A percentile compares a stretch with the other conserved stretches of the same genome.
phyloP scores from a whole-genome alignment of 2,329 filamentous ascomycete species.

The Leptographium procerum region DNA sequence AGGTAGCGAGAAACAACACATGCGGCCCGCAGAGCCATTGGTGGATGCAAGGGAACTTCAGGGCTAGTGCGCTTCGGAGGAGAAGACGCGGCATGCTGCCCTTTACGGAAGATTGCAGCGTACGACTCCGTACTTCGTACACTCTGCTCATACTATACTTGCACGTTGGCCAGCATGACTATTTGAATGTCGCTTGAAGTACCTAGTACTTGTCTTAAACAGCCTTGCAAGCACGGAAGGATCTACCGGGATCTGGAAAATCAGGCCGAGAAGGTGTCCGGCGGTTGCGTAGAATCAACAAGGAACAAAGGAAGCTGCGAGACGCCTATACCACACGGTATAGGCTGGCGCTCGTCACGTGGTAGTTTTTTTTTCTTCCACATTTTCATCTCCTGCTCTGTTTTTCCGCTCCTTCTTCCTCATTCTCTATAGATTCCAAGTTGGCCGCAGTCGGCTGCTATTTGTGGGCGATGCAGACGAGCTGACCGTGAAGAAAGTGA shows the following conservation, averaged over 20 bases:
- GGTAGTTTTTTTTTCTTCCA: neutral
- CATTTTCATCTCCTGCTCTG: neutral
- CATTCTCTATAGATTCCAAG: too few species aligned
- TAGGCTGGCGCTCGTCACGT: neutral
- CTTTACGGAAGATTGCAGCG: too few species aligned
- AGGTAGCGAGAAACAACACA: constrained; percentile 11
- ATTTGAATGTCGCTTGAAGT: too few species aligned
- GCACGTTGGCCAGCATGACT: too few species aligned
- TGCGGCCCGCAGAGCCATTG: neutral
- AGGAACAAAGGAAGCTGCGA: neutral
- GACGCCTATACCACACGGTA: neutral
- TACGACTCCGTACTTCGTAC: too few species aligned
- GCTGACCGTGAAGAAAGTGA: neutral
- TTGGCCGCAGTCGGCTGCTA: neutral
- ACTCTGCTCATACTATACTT: too few species aligned
- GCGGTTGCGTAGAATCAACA: neutral
- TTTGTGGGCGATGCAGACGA: neutral
- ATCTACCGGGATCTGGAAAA: neutral
- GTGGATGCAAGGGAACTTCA: neutral
- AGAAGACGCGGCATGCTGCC: neutral
- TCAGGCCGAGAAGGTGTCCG: neutral
- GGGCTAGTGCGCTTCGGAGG: neutral
- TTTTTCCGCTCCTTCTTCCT: neutral
- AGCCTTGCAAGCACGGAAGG: neutral
- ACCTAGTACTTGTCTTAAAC: neutral